Percentiles rank a stretch among this genome's conserved stretches.
Evolutionary conservation across 176 grass and related monocot species (phyloP).

Genomic region (Areca catechu): DNA sequence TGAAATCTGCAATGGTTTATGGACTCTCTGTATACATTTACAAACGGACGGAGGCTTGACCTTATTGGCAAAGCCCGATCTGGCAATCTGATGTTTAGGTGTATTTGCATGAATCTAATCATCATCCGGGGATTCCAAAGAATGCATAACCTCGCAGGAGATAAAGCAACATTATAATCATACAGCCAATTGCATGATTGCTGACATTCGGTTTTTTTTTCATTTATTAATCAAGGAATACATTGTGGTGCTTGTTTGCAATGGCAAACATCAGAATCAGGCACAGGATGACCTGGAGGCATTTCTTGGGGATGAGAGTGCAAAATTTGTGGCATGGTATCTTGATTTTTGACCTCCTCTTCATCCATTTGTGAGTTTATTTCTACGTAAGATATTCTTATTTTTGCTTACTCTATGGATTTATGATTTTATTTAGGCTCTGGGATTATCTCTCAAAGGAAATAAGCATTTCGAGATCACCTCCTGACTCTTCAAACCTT

Average conservation of each 20-base stretch:
- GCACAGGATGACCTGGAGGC: constrained; percentile 67
- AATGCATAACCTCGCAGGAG: too few species aligned
- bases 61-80: too few species aligned
- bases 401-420: not conserved
- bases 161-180: too few species aligned
- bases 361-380: constrained; percentile 1
- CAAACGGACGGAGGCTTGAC: too few species aligned
- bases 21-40: too few species aligned
- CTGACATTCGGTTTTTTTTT: constrained; percentile 25
- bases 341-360: constrained; percentile 11
- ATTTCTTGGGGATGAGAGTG: constrained; percentile 70
- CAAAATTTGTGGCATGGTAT: constrained; percentile 79
- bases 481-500: constrained; percentile 19
- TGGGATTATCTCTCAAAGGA: constrained; percentile 45
- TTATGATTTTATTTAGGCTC: constrained; percentile 28
- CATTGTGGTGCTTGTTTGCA: constrained; percentile 75
- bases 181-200: constrained; percentile 1
- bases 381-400: constrained; percentile 8
- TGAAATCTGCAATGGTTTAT: too few species aligned
- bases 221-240: constrained; percentile 53
- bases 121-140: too few species aligned
- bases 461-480: not conserved
- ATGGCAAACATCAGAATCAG: constrained; percentile 85
- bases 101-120: too few species aligned
- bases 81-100: too few species aligned